Percentiles rank a stretch among this genome's conserved stretches.
Conservation (phyloP, 352 stramenopile species). For the Globisporangium middletonii region DNA sequence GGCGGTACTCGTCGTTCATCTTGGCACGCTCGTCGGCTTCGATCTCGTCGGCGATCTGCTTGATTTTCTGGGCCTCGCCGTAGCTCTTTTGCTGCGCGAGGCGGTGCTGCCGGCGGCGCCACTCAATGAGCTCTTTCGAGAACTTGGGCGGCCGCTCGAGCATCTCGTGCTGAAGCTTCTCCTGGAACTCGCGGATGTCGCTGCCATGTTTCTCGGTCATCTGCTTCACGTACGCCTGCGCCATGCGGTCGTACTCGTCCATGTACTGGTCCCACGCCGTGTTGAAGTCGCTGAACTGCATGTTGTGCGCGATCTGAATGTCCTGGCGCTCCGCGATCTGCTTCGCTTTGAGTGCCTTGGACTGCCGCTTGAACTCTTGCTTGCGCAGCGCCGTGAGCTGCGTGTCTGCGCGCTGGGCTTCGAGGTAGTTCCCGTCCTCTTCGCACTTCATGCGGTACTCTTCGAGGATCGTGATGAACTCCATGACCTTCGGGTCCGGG, state of each 20-base stretch:
- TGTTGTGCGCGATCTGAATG: constrained; percentile 94
- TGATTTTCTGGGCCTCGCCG: constrained; percentile 92
- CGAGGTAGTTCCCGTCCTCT: constrained; percentile 92
- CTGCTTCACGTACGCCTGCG: constrained; percentile 91
- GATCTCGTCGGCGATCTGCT: constrained; percentile 91
- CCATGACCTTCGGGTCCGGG: constrained; percentile 88
- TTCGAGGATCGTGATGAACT: constrained; percentile 92
- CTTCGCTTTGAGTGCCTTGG: constrained; percentile 86
- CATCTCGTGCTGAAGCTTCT: constrained; percentile 86
- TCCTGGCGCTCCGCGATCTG: constrained; percentile 91
- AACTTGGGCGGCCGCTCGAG: constrained; percentile 88
- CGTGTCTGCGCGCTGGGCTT: constrained; percentile 85
- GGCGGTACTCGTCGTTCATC: constrained; percentile 81
- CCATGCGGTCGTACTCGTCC: constrained; percentile 94
- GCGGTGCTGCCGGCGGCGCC: constrained; percentile 90
- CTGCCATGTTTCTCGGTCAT: constrained; percentile 90
- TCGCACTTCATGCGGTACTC: constrained; percentile 94
- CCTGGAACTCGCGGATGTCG: constrained; percentile 85
- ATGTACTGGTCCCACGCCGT: constrained; percentile 93
- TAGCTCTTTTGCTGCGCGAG: constrained; percentile 94
- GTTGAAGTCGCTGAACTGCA: constrained; percentile 95
- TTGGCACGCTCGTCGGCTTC: constrained; percentile 88
- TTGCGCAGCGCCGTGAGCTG: constrained; percentile 85
- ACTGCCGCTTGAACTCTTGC: constrained; percentile 91
- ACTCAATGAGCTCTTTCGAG: constrained; percentile 93